These are phyloP conservation scores for Citrus trifoliata DNA, from an alignment of 345 rosid genomes.

Conservation along the genomic window DNA sequence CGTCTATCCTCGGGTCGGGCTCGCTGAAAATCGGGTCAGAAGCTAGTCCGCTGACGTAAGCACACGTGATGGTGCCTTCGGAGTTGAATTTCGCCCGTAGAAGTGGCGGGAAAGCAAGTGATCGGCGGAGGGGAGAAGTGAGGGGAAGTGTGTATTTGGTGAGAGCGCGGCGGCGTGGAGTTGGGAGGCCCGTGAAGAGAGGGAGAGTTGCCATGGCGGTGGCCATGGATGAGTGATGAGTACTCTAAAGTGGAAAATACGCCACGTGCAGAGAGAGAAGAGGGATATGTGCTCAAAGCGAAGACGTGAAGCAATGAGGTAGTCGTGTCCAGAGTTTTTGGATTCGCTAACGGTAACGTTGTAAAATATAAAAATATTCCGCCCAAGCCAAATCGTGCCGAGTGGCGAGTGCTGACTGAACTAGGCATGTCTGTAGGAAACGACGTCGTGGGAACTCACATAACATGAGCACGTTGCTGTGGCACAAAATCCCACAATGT, in stretches of 20 bases:
- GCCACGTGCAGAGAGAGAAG: neutral
- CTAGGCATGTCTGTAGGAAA: neutral
- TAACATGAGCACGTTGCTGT: too few species aligned
- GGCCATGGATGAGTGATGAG: conserved; percentile 27
- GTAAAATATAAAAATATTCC: neutral
- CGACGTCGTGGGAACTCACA: neutral
- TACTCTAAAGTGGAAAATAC: neutral
- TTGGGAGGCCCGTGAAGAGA: conserved; percentile 32
- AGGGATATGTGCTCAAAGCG: too few species aligned
- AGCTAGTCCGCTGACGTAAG: conserved; percentile 76
- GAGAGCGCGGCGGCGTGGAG: conserved; percentile 16
- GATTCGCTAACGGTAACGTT: neutral
- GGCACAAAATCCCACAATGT: neutral
- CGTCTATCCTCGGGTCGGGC: conserved; percentile 42
- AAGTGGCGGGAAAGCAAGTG: conserved; percentile 36
- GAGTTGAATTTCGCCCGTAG: conserved; percentile 12
- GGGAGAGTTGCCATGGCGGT: conserved; percentile 25
- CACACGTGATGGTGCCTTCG: conserved; percentile 34
- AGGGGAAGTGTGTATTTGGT: conserved; percentile 8
- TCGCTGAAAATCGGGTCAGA: conserved; percentile 64
- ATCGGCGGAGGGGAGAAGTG: conserved; percentile 16
- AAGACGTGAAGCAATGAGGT: neutral
- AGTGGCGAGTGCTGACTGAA: neutral
- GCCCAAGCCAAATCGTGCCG: neutral
- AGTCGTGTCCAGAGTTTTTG: neutral